Evolutionary conservation across 2,329 filamentous ascomycete species (phyloP), one percentile per base, ranked within the genome.

Genomic region (Nectriaceae sp.): DNA sequence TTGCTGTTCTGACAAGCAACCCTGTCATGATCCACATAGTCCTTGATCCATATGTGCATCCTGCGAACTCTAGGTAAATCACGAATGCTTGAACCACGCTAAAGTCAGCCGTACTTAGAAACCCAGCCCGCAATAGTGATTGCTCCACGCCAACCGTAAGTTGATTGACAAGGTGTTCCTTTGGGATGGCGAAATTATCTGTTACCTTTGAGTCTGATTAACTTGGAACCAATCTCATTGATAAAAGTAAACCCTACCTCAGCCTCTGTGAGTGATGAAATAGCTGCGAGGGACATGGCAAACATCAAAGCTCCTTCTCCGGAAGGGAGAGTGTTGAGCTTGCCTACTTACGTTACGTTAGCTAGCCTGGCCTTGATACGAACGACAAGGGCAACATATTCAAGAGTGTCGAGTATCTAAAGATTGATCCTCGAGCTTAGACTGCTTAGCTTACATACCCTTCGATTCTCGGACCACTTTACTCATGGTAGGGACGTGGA

Each of bases 231-330:
- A 40, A 11, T 44, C 16, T 41, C 6, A n/a, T 36, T 10, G 13
- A 11, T 16, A 36, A n/a, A n/a, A 6, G 33, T 10, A 36, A n/a
- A 19, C 11, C 8, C 33, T 36, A 50, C 47, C 21, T 53, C 50
- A n/a, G 42, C 33, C 20, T 20, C 22, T 31, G 44, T 33, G 44
- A 53, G 50, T n/a, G 51, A 53, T 5, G 41, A 39, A 22, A 51
- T 38, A 15, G 51, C 48, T 22, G 51, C 51, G 16, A 48, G 47
- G 42, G 47, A 53, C 24, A 53, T 48, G 19, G 48, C 51, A 10
- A 53, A 51, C 19, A 53, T 51, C 20, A 53, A 38, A 2, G 51
- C 51, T 24, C 51, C 48, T 21, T 53, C 16, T 19, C n/a, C 51
- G 29, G 48, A 16, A 15, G 44, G 40, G 20, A 29, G 29, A 15